Conservation (phyloP, 192 early-diverging fungal genomes). For the Polychytrium aggregatum region DNA sequence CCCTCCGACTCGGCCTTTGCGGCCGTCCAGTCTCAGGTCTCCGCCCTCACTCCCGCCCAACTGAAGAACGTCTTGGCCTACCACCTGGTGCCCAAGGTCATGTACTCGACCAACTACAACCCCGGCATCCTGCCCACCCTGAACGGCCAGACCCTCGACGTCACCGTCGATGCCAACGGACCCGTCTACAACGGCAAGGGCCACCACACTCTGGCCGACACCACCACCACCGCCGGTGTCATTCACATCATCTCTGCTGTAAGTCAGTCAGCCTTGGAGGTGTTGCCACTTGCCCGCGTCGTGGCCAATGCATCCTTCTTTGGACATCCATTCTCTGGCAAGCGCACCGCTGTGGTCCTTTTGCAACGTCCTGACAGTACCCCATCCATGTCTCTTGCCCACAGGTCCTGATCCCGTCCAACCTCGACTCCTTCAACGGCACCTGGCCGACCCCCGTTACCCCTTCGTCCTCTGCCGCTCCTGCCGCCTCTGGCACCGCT, state of each 20-base stretch:
- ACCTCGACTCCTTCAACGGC: background rate
- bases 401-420: background rate
- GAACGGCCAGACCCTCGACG: background rate
- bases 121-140: background rate
- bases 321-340: background rate
- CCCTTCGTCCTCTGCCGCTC: background rate
- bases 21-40: conserved; percentile 8
- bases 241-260: conserved; percentile 15
- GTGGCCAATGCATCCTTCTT: background rate
- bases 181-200: conserved; percentile 1
- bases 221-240: conserved; percentile 8
- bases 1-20: conserved; percentile 18
- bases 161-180: conserved; percentile 1
- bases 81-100: conserved; percentile 14
- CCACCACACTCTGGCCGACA: conserved; percentile 7
- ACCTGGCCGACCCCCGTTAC: background rate
- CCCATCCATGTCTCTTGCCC: background rate
- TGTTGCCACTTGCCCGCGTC: background rate
- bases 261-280: conserved; percentile 10
- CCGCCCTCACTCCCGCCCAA: conserved; percentile 13
- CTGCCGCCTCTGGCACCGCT: background rate
- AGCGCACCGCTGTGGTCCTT: background rate
- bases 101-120: conserved; percentile 5
- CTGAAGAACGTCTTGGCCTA: conserved; percentile 15
- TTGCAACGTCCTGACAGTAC: background rate